Evolutionary conservation across 164 flowering plant species (phyloP).

Genomic region (Cinnamomum chago): DNA sequence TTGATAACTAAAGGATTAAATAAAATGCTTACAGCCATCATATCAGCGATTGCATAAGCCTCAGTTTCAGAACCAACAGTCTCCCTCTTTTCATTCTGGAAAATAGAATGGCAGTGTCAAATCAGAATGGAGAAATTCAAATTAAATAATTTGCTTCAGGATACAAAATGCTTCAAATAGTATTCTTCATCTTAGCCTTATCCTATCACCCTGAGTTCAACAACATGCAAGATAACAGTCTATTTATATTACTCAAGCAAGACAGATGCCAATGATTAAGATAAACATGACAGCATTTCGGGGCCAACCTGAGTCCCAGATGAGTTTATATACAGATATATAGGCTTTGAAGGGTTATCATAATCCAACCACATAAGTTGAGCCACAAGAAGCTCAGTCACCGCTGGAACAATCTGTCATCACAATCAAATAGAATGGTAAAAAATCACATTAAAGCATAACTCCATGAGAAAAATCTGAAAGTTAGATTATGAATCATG

Average conservation of each 20-base stretch:
- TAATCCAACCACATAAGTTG: constrained; percentile 83
- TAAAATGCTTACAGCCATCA: constrained; percentile 62
- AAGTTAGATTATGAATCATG: background rate
- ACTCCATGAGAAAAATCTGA: background rate
- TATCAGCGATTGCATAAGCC: constrained; percentile 90
- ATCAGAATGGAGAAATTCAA: constrained; percentile 6
- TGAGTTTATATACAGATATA: constrained; percentile 82
- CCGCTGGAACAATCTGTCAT: constrained; percentile 84
- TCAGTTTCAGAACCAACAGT: constrained; percentile 86
- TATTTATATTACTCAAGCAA: background rate
- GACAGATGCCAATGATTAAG: background rate
- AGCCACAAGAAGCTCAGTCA: constrained; percentile 86
- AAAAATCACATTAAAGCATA: background rate
- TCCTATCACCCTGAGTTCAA: background rate
- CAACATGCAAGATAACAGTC: background rate
- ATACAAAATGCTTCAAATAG: background rate
- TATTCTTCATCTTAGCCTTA: background rate
- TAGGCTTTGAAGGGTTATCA: constrained; percentile 72
- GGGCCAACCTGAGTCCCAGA: constrained; percentile 81
- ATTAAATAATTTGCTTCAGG: constrained; percentile 3
- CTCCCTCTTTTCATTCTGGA: constrained; percentile 74
- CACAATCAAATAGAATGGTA: constrained; percentile 3
- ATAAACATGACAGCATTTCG: background rate
- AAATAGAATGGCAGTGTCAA: constrained; percentile 12
- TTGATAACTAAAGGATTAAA: background rate